phyloP scores from a whole-genome alignment of 73 alveolate species.

The Paramecium sexaurelia region DNA sequence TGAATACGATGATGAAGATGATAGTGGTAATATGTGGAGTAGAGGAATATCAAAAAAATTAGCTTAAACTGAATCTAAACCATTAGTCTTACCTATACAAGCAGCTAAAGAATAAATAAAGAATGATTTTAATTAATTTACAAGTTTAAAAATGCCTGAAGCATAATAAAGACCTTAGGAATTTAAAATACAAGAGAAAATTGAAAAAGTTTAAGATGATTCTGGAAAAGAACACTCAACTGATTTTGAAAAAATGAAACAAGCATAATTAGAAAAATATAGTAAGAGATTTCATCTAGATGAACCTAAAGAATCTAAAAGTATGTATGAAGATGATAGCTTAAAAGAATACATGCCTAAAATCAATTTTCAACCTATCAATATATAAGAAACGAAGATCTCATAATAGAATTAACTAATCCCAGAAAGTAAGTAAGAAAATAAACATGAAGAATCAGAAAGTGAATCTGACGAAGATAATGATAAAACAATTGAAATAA shows the following conservation, averaged over 20 bases:
- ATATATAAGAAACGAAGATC: not conserved
- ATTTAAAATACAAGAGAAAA: not conserved
- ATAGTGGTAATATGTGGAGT: constrained; percentile 36
- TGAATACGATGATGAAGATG: constrained; percentile 32
- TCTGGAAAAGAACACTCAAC: not conserved
- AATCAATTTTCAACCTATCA: constrained; percentile 34
- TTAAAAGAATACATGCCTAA: constrained; percentile 22
- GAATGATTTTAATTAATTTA: not conserved
- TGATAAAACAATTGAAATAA: not conserved
- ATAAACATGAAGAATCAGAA: not conserved
- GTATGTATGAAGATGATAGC: constrained; percentile 8
- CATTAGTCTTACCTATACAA: not conserved
- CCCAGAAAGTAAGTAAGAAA: not conserved
- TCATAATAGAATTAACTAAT: not conserved
- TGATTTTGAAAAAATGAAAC: constrained; percentile 5
- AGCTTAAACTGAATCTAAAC: not conserved
- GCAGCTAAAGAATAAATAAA: not conserved
- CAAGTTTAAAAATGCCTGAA: constrained; percentile 34
- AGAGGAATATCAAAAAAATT: constrained; percentile 42
- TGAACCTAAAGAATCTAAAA: constrained; percentile 34
- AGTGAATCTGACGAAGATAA: not conserved
- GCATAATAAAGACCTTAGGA: not conserved
- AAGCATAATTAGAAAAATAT: constrained; percentile 57
- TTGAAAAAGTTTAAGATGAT: not conserved
- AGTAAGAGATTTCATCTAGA: constrained; percentile 38